Percentiles rank a stretch among this genome's conserved stretches.
phyloP scores from a whole-genome alignment of 345 rosid species.

The Brassica napus region DNA sequence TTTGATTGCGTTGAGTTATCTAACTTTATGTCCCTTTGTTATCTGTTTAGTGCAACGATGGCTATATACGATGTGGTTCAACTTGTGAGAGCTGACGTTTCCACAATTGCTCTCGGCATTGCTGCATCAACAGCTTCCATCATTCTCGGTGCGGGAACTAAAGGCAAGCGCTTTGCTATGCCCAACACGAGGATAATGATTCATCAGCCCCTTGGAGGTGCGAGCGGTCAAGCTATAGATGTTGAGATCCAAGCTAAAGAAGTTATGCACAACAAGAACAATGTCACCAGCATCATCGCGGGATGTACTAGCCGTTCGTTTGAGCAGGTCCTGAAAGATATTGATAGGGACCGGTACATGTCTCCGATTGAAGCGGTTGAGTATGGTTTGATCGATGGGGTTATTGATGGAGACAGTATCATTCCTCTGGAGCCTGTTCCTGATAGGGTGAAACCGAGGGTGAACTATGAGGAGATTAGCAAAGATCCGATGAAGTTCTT shows the following conservation, averaged over 20 bases:
- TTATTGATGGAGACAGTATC: conserved; percentile 81
- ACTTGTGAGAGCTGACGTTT: conserved; percentile 89
- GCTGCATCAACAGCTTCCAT: conserved; percentile 91
- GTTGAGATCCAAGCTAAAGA: conserved; percentile 90
- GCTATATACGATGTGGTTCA: conserved; percentile 91
- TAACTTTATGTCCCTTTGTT: background rate
- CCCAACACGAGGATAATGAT: conserved; percentile 94
- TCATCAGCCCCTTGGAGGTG: conserved; percentile 93
- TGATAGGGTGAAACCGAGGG: conserved; percentile 62
- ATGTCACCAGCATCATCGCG: conserved; percentile 65
- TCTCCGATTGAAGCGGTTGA: conserved; percentile 94
- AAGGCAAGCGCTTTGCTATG: conserved; percentile 96
- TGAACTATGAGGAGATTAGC: conserved; percentile 58
- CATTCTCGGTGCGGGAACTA: conserved; percentile 90
- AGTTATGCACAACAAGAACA: conserved; percentile 84
- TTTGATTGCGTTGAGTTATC: background rate
- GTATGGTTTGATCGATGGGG: conserved; percentile 92
- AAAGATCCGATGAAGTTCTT: conserved; percentile 81
- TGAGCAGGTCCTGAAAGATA: conserved; percentile 78
- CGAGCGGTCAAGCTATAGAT: conserved; percentile 81
- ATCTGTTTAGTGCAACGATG: conserved; percentile 80
- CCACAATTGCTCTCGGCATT: conserved; percentile 83
- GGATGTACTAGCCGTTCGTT: conserved; percentile 70
- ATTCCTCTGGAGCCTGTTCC: conserved; percentile 84
- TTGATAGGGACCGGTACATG: conserved; percentile 87